phyloP scores from a whole-genome alignment of 1,284 basidiomycete genomes.

The Omphalotus olearius region DNA sequence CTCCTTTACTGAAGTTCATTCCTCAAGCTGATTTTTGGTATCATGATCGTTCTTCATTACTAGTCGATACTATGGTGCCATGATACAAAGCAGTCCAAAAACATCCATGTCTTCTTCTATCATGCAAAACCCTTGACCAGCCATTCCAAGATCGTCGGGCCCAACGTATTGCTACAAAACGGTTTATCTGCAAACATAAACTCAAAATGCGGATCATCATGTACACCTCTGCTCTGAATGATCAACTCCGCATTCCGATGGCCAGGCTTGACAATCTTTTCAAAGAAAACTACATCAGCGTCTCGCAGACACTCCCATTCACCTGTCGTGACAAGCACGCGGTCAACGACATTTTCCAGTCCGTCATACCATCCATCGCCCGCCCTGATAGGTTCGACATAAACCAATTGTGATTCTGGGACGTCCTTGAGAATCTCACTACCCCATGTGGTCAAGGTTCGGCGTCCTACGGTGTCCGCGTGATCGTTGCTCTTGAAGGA shows the following conservation, averaged over 20 bases:
- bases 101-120: too few species aligned
- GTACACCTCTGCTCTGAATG: slow-evolving; percentile 28
- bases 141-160: slow-evolving; percentile 23
- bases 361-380: slow-evolving; percentile 10
- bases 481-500: slow-evolving; percentile 4
- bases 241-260: slow-evolving; percentile 22
- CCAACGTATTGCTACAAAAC: slow-evolving; percentile 6
- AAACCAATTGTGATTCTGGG: neutral
- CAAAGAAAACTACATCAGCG: slow-evolving; percentile 11
- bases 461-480: slow-evolving; percentile 4
- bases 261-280: neutral
- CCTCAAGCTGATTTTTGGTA: too few species aligned
- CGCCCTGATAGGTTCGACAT: slow-evolving; percentile 5
- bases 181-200: slow-evolving; percentile 18
- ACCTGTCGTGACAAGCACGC: slow-evolving; percentile 11
- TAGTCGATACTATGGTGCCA: too few species aligned
- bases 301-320: slow-evolving; percentile 15
- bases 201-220: slow-evolving; percentile 27
- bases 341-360: slow-evolving; percentile 8
- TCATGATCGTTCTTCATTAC: too few species aligned
- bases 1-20: too few species aligned
- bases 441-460: neutral
- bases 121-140: slow-evolving; percentile 16
- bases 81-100: too few species aligned
- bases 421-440: slow-evolving; percentile 15